These are phyloP conservation scores for Xylariaceae sp. DNA, from an alignment of 2,329 filamentous ascomycete genomes.

Conservation along the genomic window DNA sequence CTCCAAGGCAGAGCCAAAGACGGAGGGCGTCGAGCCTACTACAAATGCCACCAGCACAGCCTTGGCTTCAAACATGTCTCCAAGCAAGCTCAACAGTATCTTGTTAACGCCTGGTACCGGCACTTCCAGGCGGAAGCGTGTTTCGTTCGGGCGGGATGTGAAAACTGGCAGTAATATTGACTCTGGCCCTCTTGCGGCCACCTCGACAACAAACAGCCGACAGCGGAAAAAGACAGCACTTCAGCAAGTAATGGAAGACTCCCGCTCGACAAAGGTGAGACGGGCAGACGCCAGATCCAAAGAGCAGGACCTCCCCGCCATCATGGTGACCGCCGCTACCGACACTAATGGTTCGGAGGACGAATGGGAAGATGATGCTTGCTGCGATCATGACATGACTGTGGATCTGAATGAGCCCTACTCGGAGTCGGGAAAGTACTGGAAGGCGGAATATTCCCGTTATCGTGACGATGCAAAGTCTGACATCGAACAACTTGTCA, in stretches of 20 bases:
- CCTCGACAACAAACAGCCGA: conserved; percentile 12
- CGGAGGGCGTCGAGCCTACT: conserved; percentile 22
- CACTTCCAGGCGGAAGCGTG: conserved; percentile 57
- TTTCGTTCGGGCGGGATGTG: conserved; percentile 60
- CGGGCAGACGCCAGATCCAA: not conserved
- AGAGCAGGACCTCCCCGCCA: conserved; percentile 21
- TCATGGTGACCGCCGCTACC: conserved; percentile 12
- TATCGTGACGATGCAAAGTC: conserved; percentile 69
- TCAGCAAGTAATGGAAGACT: conserved; percentile 29
- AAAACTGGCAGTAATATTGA: conserved; percentile 35
- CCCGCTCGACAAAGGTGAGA: conserved; percentile 22
- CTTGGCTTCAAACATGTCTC: conserved; percentile 38
- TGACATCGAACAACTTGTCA: conserved; percentile 73
- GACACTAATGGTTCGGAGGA: conserved; percentile 40
- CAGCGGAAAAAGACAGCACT: conserved; percentile 25
- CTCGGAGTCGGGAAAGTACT: conserved; percentile 72
- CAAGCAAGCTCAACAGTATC: conserved; percentile 53
- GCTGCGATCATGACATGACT: conserved; percentile 58
- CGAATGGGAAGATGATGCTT: conserved; percentile 52
- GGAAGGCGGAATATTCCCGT: conserved; percentile 72
- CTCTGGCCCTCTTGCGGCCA: conserved; percentile 19
- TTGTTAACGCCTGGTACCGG: conserved; percentile 61
- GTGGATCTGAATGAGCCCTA: conserved; percentile 69
- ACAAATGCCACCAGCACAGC: conserved; percentile 20
- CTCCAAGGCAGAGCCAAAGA: conserved; percentile 30